Evolutionary conservation across 208 protist genomes (phyloP), one percentile per base, ranked within the genome.

Genomic region (Trypanosoma brucei): DNA sequence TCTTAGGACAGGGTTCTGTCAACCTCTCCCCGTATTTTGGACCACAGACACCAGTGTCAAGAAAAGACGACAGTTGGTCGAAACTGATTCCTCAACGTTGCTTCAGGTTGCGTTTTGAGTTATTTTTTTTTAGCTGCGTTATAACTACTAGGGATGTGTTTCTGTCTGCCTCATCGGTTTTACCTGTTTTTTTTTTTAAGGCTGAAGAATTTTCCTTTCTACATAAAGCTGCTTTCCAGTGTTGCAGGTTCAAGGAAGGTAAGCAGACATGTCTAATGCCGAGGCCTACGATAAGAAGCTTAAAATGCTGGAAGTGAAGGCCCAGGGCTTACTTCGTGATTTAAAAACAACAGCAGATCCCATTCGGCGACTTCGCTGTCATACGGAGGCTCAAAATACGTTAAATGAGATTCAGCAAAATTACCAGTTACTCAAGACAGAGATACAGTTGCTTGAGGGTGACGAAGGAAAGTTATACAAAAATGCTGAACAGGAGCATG

Each of bases 211-310:
- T 22, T 22, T 22, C 22, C 22, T 22, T 22, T 22, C 22, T 22
- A 22, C 22, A 22, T 22, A 22, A 22, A 22, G 22, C 22, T 22
- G 22, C 22, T 22, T 8, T 8, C 22, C 50, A 54, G 6, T 54
- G 9, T 35, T 7, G n/a, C 5, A 31, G 50, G 6, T 6, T n/a
- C 6, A 33, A 34, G 22, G 22, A 22, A 22, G 22, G 22, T 22
- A 22, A 22, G 22, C 22, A 22, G 22, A 22, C 22, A 84, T 79
- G 74, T 66, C 68, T 2, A 81, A 87, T 51, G 78, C 66, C 7
- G 60, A 72, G 4, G 61, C 84, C 11, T 87, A 88, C 51, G 73
- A 92, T 51, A 76, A 88, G 40, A 79, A 88, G 70, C 78, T 92
- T 59, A 62, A 68, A 7, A 70, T 75, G 38, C 59, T 85, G 31